A percentile compares a stretch with the other conserved stretches of the same genome.
These are phyloP conservation scores for Pelargonium myrrhifolium DNA, from an alignment of 441 rosid genomes.

Conservation along the genomic window DNA sequence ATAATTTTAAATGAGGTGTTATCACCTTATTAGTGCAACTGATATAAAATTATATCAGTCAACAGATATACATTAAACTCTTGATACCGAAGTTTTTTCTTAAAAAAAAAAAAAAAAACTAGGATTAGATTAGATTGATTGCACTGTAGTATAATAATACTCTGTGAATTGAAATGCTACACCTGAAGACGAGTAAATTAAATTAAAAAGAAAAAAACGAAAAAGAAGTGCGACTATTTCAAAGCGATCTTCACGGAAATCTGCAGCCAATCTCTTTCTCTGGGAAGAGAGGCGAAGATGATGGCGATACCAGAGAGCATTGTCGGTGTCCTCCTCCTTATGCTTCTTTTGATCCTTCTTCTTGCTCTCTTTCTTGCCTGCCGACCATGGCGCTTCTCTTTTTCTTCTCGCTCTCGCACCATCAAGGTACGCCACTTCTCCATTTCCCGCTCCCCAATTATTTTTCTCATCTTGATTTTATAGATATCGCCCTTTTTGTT, in stretches of 20 bases:
- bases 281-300: slow-evolving; percentile 34
- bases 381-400: slow-evolving; percentile 79
- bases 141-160: no score
- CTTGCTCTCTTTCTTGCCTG: slow-evolving; percentile 53
- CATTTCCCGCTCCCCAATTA: neutral
- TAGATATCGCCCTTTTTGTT: neutral
- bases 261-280: slow-evolving; percentile 38
- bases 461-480: neutral
- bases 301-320: slow-evolving; percentile 54
- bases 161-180: no score
- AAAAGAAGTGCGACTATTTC: slow-evolving; percentile 51
- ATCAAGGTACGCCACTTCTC: slow-evolving; percentile 38
- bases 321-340: slow-evolving; percentile 44
- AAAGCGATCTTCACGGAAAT: slow-evolving; percentile 64
- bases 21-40: no score
- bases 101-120: no score
- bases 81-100: no score
- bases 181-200: neutral
- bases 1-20: no score
- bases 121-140: no score
- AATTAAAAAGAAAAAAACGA: neutral
- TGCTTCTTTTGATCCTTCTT: slow-evolving; percentile 61
- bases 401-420: slow-evolving; percentile 32
- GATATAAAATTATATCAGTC: no score
- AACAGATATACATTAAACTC: no score